phyloP scores from a whole-genome alignment of 441 rosid genomes.

The Gossypium davidsonii region DNA sequence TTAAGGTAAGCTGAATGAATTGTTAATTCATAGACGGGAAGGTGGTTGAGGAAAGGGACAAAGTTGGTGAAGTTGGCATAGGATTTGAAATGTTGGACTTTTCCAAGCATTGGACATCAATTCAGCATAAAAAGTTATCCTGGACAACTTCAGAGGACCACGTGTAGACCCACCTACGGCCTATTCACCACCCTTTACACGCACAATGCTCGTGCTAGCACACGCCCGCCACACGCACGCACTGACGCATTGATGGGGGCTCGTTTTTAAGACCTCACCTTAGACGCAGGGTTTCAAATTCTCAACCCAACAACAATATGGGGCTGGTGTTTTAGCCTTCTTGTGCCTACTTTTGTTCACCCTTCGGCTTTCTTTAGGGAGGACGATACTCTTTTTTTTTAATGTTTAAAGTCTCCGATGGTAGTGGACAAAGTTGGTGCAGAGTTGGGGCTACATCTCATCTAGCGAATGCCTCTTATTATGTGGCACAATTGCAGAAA shows the following conservation, averaged over 20 bases:
- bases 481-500: too few species aligned
- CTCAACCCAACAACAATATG: background rate
- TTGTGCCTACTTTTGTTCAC: background rate
- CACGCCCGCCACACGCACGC: background rate
- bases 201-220: background rate
- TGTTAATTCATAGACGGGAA: too few species aligned
- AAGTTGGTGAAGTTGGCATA: slow-evolving; percentile 11
- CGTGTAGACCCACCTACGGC: background rate
- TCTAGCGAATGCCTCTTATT: too few species aligned
- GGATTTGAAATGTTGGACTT: background rate
- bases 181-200: background rate
- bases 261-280: background rate
- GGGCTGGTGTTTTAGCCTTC: background rate
- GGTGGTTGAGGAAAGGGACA: background rate
- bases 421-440: too few species aligned
- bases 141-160: background rate
- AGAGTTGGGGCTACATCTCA: too few species aligned
- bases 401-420: too few species aligned
- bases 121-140: background rate
- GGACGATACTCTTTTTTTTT: too few species aligned
- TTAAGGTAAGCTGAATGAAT: too few species aligned
- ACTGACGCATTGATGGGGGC: background rate
- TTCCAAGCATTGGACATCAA: background rate
- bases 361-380: background rate
- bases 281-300: background rate